phyloP scores from a whole-genome alignment of 2,329 filamentous ascomycete species.

The Colletotrichum higginsianum region DNA sequence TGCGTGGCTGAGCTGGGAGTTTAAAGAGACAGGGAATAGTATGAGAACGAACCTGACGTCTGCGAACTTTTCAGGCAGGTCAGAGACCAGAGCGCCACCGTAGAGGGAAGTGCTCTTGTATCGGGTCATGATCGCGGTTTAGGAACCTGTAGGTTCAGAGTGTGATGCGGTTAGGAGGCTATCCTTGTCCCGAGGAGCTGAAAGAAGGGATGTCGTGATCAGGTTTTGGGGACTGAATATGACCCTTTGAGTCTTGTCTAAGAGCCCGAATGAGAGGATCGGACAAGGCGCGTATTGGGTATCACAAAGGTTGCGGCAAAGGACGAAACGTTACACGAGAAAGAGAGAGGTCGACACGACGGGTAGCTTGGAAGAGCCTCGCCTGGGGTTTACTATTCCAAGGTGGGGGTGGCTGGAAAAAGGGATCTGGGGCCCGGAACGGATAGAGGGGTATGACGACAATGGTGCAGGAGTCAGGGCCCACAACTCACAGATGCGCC shows the following conservation, averaged over 20 bases:
- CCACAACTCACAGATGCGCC: background rate
- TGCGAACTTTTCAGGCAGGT: slow-evolving; percentile 77
- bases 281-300: background rate
- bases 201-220: background rate
- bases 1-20: background rate
- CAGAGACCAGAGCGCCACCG: slow-evolving; percentile 79
- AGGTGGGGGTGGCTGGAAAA: slow-evolving; percentile 28
- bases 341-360: background rate
- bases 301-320: slow-evolving; percentile 2
- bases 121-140: slow-evolving; percentile 59
- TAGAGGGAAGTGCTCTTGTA: slow-evolving; percentile 76
- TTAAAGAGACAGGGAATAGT: background rate
- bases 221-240: background rate
- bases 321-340: background rate
- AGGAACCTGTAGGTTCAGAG: background rate
- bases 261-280: background rate
- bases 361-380: slow-evolving; percentile 9
- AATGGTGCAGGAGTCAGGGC: slow-evolving; percentile 13
- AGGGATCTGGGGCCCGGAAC: background rate
- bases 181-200: background rate
- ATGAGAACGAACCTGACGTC: slow-evolving; percentile 76
- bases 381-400: slow-evolving; percentile 8
- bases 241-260: background rate
- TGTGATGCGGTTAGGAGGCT: background rate
- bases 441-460: slow-evolving; percentile 41